Evolutionary conservation across 116 monocot species (phyloP), one percentile per base, ranked within the genome.

Genomic region (Phalaenopsis hybrid): DNA sequence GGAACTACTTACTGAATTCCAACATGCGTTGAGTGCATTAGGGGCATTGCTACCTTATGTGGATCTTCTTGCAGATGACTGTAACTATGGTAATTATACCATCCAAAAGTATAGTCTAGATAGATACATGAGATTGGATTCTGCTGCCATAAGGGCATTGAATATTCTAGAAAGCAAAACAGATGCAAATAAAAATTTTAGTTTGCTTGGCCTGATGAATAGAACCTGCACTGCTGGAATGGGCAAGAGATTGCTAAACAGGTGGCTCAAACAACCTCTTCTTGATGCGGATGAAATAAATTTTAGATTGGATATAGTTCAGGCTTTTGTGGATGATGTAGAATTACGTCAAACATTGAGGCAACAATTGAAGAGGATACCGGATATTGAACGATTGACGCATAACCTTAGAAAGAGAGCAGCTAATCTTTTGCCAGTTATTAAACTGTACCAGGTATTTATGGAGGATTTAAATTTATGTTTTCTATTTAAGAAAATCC

Each of bases 211-310:
- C 48, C 81, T 98, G 51, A 91, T 98, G 97, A 94, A 98, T 82
- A 91, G 93, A 85, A 98, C 97, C 9, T 98, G 93, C 85, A 94
- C 97, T 77, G 97, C 93, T 88, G 97, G 97, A 9, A 94, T 98
- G 94, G 97, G 97, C 46, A 98, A 93, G 87, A 78, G 97, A 70
- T 81, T 98, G 59, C 79, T 98, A 41, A 98, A 93, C 21, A 90
- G 95, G 83, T 98, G 97, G 97, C 90, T 98, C 37, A 98, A 98
- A 81, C 97, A 98, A 73, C 97, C 97, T 84, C 76, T 98, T 34
- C 79, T 98, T 79, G 91, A 93, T 89, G 82, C 88, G 15, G 79
- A 86, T 82, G 90, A 91, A 75, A 93, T 98, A 55, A 98, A 89
- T 86, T 80, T 84, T 70, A 91, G 94, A 82, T 72, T 98, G 81